These are phyloP conservation scores for Adansonia digitata DNA, from an alignment of 345 rosid species.

Conservation along the genomic window DNA sequence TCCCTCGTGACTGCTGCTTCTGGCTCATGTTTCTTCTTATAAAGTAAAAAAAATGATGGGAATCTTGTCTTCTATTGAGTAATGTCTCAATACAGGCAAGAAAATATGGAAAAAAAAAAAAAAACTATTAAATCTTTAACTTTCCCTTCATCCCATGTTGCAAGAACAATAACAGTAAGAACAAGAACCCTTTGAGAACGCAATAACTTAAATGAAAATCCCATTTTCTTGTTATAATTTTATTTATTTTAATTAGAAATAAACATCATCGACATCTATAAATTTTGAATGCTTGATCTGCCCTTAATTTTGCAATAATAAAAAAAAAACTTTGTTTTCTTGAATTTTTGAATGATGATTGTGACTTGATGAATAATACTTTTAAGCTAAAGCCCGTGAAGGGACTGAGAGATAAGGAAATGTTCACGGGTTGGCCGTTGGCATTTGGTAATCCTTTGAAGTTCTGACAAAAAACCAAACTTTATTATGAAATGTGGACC, in stretches of 20 bases:
- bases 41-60: not conserved
- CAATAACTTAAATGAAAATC: not conserved
- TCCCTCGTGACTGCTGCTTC: not conserved
- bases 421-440: conserved; percentile 8
- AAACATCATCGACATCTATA: too few relatives aligned
- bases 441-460: not conserved
- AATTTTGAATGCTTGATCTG: too few relatives aligned
- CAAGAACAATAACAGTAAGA: too few relatives aligned
- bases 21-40: not conserved
- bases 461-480: not conserved
- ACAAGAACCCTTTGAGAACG: not conserved
- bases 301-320: too few relatives aligned
- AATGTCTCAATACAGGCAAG: not conserved
- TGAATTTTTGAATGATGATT: not conserved
- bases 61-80: not conserved
- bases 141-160: not conserved
- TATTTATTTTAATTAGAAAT: too few relatives aligned
- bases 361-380: not conserved
- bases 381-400: not conserved
- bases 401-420: not conserved
- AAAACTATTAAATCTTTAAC: too few relatives aligned
- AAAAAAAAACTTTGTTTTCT: too few relatives aligned
- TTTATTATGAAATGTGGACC: not conserved
- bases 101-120: not conserved
- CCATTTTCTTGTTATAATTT: not conserved